Percentiles rank a stretch among this genome's conserved stretches.
Conservation (phyloP, 805 yeast species). For the Helenozyma rhizophorensis region DNA sequence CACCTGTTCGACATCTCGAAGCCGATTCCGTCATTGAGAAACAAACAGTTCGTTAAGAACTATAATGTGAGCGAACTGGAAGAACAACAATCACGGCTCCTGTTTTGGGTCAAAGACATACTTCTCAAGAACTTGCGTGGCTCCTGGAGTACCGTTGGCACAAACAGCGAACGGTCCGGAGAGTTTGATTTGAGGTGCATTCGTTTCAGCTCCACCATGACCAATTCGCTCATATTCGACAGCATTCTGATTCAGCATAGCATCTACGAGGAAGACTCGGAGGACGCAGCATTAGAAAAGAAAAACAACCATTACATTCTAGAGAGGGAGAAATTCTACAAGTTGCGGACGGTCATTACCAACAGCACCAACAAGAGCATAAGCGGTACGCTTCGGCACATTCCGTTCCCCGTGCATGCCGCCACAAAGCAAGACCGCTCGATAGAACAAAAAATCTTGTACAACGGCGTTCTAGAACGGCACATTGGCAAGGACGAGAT, state of each 20-base stretch:
- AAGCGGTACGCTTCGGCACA: constrained; percentile 57
- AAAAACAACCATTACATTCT: constrained; percentile 4
- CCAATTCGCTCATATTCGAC: constrained; percentile 48
- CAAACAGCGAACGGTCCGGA: constrained; percentile 42
- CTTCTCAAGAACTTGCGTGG: constrained; percentile 60
- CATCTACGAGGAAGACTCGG: constrained; percentile 6
- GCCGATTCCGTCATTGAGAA: constrained; percentile 66
- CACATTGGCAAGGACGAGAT: constrained; percentile 39
- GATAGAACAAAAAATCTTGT: constrained; percentile 55
- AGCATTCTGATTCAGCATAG: constrained; percentile 40
- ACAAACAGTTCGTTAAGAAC: constrained; percentile 66
- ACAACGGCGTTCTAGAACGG: constrained; percentile 69
- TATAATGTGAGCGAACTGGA: constrained; percentile 52
- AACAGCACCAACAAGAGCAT: constrained; percentile 44
- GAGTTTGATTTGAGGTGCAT: constrained; percentile 62
- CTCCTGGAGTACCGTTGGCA: constrained; percentile 47
- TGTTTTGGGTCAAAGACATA: constrained; percentile 79
- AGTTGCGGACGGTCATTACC: constrained; percentile 43
- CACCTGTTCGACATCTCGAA: constrained; percentile 38
- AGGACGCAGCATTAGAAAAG: constrained; percentile 23
- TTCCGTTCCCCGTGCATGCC: constrained; percentile 37
- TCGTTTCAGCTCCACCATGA: constrained; percentile 59
- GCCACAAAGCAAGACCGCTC: constrained; percentile 13
- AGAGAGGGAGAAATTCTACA: constrained; percentile 45
- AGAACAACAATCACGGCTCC: constrained; percentile 49